These are phyloP conservation scores for Chaetomidium leptoderma DNA, from an alignment of 495 filamentous ascomycete genomes.

Conservation along the genomic window DNA sequence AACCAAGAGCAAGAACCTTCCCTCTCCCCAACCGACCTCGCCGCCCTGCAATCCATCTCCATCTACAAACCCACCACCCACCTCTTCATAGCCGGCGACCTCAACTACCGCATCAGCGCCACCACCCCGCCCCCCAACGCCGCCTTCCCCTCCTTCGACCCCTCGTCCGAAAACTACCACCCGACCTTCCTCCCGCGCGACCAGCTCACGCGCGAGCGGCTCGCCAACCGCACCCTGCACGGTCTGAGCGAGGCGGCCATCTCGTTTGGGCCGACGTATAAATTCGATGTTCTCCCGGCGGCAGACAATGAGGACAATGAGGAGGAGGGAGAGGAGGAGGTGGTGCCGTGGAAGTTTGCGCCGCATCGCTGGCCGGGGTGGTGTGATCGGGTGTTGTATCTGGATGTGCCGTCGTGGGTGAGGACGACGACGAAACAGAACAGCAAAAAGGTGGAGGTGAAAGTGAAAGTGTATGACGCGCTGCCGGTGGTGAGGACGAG, in stretches of 20 bases:
- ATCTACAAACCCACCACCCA: conserved; percentile 73
- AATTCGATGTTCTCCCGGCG: conserved; percentile 47
- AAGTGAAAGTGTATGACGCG: conserved; percentile 59
- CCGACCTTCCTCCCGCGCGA: conserved; percentile 62
- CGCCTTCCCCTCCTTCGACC: conserved; percentile 58
- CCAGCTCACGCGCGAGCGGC: conserved; percentile 68
- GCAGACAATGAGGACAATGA: conserved; percentile 12
- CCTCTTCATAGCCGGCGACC: conserved; percentile 81
- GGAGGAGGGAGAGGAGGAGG: conserved; percentile 6
- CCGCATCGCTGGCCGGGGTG: conserved; percentile 82
- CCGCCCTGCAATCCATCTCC: conserved; percentile 36
- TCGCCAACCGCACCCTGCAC: conserved; percentile 63
- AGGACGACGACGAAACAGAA: not conserved
- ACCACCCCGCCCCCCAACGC: conserved; percentile 50
- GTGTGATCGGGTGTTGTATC: conserved; percentile 86
- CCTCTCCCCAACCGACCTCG: conserved; percentile 12
- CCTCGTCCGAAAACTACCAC: conserved; percentile 44
- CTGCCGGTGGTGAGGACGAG: conserved; percentile 70
- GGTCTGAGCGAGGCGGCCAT: conserved; percentile 70
- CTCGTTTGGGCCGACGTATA: conserved; percentile 88
- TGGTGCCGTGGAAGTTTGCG: conserved; percentile 68
- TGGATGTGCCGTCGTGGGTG: conserved; percentile 56
- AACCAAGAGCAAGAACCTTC: not conserved
- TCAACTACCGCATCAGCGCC: conserved; percentile 85
- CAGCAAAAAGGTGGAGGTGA: conserved; percentile 34